Conservation (phyloP, 2,329 filamentous ascomycete genomes). For the Huntiella abstrusa region DNA sequence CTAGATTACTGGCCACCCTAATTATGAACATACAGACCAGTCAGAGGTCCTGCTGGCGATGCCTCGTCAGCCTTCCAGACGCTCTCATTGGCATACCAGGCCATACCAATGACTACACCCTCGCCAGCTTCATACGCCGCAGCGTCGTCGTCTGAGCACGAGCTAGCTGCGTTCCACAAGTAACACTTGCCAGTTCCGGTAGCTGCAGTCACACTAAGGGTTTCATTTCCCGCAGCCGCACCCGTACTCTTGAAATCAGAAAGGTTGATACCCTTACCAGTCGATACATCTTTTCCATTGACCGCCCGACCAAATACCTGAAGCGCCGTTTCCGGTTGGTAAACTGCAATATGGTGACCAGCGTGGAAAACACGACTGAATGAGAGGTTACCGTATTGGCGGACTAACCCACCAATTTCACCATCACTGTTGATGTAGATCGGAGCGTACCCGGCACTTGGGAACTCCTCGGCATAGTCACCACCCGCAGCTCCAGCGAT, state of each 20-base stretch:
- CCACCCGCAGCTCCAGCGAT: conserved; percentile 31
- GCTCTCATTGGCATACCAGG: conserved; percentile 3
- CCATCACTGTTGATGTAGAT: conserved; percentile 44
- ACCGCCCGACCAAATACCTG: conserved; percentile 43
- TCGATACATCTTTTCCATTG: conserved; percentile 33
- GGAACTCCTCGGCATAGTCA: conserved; percentile 36
- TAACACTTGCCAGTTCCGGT: conserved; percentile 35
- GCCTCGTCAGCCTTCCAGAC: neutral
- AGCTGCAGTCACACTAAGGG: neutral
- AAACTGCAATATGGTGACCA: conserved; percentile 42
- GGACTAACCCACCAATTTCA: conserved; percentile 52
- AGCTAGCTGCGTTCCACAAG: conserved; percentile 29
- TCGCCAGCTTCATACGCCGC: neutral
- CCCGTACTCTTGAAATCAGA: conserved; percentile 19
- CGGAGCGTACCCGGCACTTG: conserved; percentile 49
- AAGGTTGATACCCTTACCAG: conserved; percentile 33
- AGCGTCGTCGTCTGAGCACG: conserved; percentile 30
- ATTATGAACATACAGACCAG: conserved; percentile 3
- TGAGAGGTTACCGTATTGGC: conserved; percentile 57
- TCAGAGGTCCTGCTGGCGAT: neutral
- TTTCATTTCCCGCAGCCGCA: neutral
- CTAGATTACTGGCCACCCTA: neutral
- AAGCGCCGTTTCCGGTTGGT: conserved; percentile 41
- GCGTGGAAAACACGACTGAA: conserved; percentile 49
- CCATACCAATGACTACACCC: conserved; percentile 6